These are phyloP conservation scores for Pelargonium australe DNA, from an alignment of 441 rosid species.

Conservation along the genomic window DNA sequence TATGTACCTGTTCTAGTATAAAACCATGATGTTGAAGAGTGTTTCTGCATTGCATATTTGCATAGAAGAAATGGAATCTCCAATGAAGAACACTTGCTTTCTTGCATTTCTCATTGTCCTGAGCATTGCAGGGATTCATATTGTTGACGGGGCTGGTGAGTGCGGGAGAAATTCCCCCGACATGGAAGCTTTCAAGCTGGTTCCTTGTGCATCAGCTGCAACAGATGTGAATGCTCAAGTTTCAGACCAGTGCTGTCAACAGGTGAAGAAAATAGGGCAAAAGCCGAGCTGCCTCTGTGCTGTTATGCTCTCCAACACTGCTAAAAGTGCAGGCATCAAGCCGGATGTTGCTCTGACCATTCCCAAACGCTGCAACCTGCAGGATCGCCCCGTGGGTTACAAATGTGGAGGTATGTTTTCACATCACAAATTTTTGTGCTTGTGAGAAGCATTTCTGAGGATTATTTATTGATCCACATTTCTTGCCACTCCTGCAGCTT, in stretches of 20 bases:
- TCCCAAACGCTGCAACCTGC: constrained; percentile 80
- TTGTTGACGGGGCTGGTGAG: constrained; percentile 63
- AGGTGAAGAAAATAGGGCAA: constrained; percentile 62
- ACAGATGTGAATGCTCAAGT: too few species aligned
- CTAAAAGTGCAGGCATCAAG: constrained; percentile 59
- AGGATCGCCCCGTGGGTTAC: constrained; percentile 74
- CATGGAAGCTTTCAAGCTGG: constrained; percentile 70
- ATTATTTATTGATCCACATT: too few species aligned
- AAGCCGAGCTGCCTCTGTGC: constrained; percentile 78
- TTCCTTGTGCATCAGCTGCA: constrained; percentile 28
- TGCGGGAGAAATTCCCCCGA: constrained; percentile 70
- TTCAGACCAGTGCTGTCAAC: constrained; percentile 53
- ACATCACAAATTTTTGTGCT: neutral
- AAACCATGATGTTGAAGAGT: constrained; percentile 20
- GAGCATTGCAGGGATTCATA: constrained; percentile 29
- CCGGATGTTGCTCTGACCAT: constrained; percentile 71
- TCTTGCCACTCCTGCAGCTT: neutral
- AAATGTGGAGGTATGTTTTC: constrained; percentile 64
- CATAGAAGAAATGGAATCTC: constrained; percentile 30
- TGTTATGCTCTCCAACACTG: constrained; percentile 78
- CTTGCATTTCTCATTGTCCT: constrained; percentile 32
- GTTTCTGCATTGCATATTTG: constrained; percentile 22
- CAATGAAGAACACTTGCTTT: constrained; percentile 32
- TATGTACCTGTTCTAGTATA: constrained; percentile 29
- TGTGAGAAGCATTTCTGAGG: neutral